Percentiles rank a stretch among this genome's conserved stretches.
These are phyloP conservation scores for Cryptosporidium xiaoi DNA, from an alignment of 169 alveolate species.

Conservation along the genomic window DNA sequence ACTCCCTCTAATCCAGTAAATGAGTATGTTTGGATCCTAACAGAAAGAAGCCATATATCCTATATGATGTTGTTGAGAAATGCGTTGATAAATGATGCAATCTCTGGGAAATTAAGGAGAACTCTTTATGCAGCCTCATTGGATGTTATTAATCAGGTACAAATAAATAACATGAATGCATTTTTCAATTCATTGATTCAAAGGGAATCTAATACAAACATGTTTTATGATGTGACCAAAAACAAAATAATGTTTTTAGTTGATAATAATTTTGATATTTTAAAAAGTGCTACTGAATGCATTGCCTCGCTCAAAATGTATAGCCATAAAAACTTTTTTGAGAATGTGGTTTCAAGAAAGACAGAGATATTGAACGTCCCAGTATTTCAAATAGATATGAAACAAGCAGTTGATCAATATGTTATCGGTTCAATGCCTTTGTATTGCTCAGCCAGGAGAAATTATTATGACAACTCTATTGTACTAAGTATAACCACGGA, in stretches of 20 bases:
- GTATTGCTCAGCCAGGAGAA: constrained; percentile 46
- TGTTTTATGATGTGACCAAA: constrained; percentile 43
- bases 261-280: neutral
- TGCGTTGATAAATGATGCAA: neutral
- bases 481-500: constrained; percentile 8
- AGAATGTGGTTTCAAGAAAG: neutral
- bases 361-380: constrained; percentile 31
- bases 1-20: neutral
- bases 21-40: constrained; percentile 41
- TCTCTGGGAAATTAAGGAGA: neutral
- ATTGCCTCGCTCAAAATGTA: neutral
- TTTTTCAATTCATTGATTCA: constrained; percentile 36
- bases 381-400: constrained; percentile 25
- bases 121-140: constrained; percentile 27
- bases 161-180: neutral
- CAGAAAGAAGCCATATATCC: neutral
- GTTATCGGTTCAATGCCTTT: constrained; percentile 37
- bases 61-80: constrained; percentile 38
- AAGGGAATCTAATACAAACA: neutral
- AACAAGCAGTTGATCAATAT: constrained; percentile 6
- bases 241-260: constrained; percentile 10
- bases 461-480: constrained; percentile 26
- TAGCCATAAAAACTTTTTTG: neutral
- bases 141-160: neutral
- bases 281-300: neutral